These are phyloP conservation scores for Pluteus cervinus DNA, from an alignment of 768 basidiomycete genomes.

Conservation along the genomic window DNA sequence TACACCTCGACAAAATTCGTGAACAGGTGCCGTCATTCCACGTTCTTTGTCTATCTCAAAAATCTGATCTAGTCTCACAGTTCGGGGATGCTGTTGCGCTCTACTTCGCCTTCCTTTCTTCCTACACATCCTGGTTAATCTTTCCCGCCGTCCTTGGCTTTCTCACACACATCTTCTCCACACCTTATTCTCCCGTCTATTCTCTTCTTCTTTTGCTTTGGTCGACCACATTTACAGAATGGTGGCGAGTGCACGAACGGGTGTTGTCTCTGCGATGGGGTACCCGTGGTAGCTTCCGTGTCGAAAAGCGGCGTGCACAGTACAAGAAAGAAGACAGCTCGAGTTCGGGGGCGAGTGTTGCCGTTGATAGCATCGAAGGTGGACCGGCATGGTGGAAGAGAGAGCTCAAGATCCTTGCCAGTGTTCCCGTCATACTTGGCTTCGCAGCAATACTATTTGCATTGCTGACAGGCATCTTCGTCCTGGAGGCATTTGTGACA, in stretches of 20 bases:
- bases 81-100: slow-evolving; percentile 81
- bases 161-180: slow-evolving; percentile 61
- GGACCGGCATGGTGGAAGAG: slow-evolving; percentile 69
- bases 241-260: slow-evolving; percentile 86
- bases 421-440: slow-evolving; percentile 64
- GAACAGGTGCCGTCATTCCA: slow-evolving; percentile 48
- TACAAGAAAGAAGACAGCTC: too few relatives aligned
- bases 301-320: slow-evolving; percentile 66
- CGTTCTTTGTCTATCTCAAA: background rate
- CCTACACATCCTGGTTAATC: slow-evolving; percentile 75
- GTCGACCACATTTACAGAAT: slow-evolving; percentile 83
- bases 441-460: slow-evolving; percentile 67
- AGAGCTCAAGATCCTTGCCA: slow-evolving; percentile 61
- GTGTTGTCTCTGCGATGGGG: slow-evolving; percentile 80
- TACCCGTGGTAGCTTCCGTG: slow-evolving; percentile 68
- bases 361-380: too few relatives aligned
- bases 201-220: slow-evolving; percentile 75
- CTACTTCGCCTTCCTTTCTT: slow-evolving; percentile 85
- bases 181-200: slow-evolving; percentile 72
- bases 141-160: slow-evolving; percentile 72
- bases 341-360: too few relatives aligned
- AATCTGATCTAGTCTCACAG: slow-evolving; percentile 14
- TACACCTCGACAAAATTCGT: slow-evolving; percentile 63
- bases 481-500: slow-evolving; percentile 87
- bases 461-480: slow-evolving; percentile 76